Conservation (phyloP, 169 alveolate genomes). For the Miamiensis avidus region DNA sequence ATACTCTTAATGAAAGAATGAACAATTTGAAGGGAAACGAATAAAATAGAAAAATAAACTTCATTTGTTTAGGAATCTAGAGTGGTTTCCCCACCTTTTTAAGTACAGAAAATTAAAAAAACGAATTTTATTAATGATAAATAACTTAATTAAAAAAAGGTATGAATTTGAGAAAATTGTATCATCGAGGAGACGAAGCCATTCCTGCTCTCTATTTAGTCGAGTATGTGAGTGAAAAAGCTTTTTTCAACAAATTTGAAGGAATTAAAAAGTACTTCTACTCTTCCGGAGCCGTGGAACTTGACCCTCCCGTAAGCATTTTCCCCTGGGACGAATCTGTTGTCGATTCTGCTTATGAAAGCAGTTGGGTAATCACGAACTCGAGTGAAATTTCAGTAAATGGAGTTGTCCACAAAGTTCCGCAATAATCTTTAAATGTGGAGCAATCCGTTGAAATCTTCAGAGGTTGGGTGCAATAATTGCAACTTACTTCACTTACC, state of each 20-base stretch:
- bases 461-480: constrained; percentile 37
- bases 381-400: constrained; percentile 1
- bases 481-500: constrained; percentile 17
- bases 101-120: not conserved
- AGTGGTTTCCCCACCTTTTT: constrained; percentile 48
- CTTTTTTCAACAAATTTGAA: constrained; percentile 45
- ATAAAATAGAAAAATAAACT: constrained; percentile 23
- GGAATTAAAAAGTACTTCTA: constrained; percentile 35
- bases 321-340: constrained; percentile 46
- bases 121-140: no score
- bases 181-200: constrained; percentile 41
- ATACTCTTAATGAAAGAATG: constrained; percentile 44
- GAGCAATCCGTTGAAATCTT: constrained; percentile 40
- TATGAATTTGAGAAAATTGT: constrained; percentile 35
- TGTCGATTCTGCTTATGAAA: constrained; percentile 40
- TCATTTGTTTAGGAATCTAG: constrained; percentile 39
- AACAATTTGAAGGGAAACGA: constrained; percentile 33
- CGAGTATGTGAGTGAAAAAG: constrained; percentile 38
- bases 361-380: constrained; percentile 39
- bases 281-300: constrained; percentile 1
- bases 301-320: constrained; percentile 21
- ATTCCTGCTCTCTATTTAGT: constrained; percentile 40
- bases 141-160: not conserved
- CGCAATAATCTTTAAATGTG: constrained; percentile 10
- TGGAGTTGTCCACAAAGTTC: constrained; percentile 3